Evolutionary conservation across 306 rosid species (phyloP).

Genomic region (Sphenostylis stenocarpa): DNA sequence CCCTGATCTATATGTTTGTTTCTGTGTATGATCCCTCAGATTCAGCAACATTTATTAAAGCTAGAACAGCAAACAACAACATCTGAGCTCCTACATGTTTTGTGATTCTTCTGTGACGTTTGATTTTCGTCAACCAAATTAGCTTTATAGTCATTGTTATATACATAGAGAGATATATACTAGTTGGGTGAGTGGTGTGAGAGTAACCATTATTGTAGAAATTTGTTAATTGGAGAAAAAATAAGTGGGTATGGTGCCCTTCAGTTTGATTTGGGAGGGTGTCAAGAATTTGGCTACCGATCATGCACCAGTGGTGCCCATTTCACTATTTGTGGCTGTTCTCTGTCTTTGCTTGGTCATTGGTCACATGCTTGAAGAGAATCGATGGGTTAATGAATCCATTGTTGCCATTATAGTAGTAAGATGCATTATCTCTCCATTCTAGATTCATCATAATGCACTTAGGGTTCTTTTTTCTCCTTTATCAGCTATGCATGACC

Average conservation of each 20-base stretch:
- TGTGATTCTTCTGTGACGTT: neutral
- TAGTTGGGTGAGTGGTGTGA: neutral
- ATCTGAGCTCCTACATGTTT: neutral
- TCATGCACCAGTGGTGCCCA: constrained; percentile 64
- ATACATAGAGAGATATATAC: no score
- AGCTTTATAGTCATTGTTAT: neutral
- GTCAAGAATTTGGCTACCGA: constrained; percentile 48
- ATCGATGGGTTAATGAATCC: constrained; percentile 88
- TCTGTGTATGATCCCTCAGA: neutral
- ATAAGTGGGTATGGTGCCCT: neutral
- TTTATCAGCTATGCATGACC: neutral
- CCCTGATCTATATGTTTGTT: neutral
- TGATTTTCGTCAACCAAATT: neutral
- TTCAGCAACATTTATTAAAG: neutral
- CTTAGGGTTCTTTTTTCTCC: no score
- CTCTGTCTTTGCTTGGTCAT: constrained; percentile 69
- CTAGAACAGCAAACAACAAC: neutral
- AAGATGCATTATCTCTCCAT: neutral
- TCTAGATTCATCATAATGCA: neutral
- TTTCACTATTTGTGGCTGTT: constrained; percentile 73
- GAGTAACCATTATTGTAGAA: neutral
- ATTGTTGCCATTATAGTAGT: constrained; percentile 82
- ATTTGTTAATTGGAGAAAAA: neutral
- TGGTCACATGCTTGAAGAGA: constrained; percentile 78
- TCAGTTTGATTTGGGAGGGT: constrained; percentile 11